These are phyloP conservation scores for Chlamydomonas sphaeroides DNA, from an alignment of 139 green algal species.

Conservation along the genomic window DNA sequence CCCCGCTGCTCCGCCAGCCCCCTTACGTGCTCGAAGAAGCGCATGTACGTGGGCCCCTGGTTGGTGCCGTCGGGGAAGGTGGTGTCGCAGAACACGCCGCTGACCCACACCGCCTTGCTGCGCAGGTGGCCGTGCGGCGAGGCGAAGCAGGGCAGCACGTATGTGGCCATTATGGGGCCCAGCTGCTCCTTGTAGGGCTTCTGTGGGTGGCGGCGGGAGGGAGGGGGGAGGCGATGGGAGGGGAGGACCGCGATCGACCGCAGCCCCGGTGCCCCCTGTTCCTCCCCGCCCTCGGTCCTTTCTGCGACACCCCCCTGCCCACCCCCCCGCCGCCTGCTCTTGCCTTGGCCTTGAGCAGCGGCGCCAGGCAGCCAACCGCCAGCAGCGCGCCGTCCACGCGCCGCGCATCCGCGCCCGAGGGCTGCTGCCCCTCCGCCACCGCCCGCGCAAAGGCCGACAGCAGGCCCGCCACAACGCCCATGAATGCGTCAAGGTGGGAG, in stretches of 20 bases:
- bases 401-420: conserved; percentile 57
- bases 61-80: conserved; percentile 76
- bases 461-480: conserved; percentile 52
- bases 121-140: conserved; percentile 82
- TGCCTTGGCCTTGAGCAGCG: conserved; percentile 84
- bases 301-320: neutral
- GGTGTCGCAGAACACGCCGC: conserved; percentile 82
- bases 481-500: conserved; percentile 72
- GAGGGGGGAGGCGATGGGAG: neutral
- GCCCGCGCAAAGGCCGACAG: conserved; percentile 47
- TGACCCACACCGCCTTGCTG: conserved; percentile 93
- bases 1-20: neutral
- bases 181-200: conserved; percentile 87
- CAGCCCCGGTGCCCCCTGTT: too few species aligned
- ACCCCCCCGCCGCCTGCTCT: neutral
- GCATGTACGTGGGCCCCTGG: conserved; percentile 72
- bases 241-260: too few species aligned
- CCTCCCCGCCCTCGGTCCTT: too few species aligned
- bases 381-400: conserved; percentile 93
- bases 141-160: conserved; percentile 82
- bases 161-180: conserved; percentile 83
- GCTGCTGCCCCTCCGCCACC: conserved; percentile 53
- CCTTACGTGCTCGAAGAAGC: conserved; percentile 72
- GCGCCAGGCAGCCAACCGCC: conserved; percentile 80
- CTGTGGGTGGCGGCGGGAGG: conserved; percentile 42